Conservation (phyloP, 2,329 filamentous ascomycete genomes). For the Fusarium incarnatum region DNA sequence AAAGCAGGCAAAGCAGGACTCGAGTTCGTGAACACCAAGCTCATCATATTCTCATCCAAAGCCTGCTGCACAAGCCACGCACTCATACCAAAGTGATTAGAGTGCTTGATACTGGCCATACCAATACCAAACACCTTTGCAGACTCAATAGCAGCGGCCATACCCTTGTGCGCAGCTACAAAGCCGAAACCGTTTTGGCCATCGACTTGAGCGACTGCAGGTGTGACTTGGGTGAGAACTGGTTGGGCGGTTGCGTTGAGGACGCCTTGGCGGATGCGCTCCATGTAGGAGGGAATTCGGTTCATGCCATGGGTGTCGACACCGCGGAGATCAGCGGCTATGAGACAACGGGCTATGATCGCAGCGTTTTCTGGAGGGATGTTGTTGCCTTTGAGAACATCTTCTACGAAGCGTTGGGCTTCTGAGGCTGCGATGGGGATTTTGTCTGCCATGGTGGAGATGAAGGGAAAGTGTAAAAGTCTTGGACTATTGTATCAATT, state of each 20-base stretch:
- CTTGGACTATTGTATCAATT: no score
- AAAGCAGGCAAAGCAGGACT: slow-evolving; percentile 78
- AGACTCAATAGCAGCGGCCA: slow-evolving; percentile 74
- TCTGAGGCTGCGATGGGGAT: slow-evolving; percentile 55
- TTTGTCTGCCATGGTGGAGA: slow-evolving; percentile 32
- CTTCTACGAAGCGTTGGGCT: slow-evolving; percentile 61
- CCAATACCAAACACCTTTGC: slow-evolving; percentile 76
- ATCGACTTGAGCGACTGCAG: slow-evolving; percentile 75
- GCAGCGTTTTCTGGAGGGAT: slow-evolving; percentile 69
- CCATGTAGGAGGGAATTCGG: slow-evolving; percentile 81
- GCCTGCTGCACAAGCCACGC: slow-evolving; percentile 85
- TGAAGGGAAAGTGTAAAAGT: no score
- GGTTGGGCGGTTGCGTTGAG: slow-evolving; percentile 72
- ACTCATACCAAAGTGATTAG: slow-evolving; percentile 86
- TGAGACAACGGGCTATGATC: slow-evolving; percentile 74
- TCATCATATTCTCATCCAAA: slow-evolving; percentile 77
- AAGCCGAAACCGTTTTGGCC: slow-evolving; percentile 82
- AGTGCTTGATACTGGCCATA: slow-evolving; percentile 79
- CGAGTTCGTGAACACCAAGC: slow-evolving; percentile 77
- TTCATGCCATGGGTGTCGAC: slow-evolving; percentile 84
- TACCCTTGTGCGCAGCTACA: slow-evolving; percentile 73
- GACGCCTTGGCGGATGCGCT: slow-evolving; percentile 76
- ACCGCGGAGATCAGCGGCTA: slow-evolving; percentile 80
- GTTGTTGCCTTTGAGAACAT: slow-evolving; percentile 69
- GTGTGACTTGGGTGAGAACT: slow-evolving; percentile 70